Conservation (phyloP, 2,329 filamentous ascomycete genomes). For the Pseudogymnoascus sp. region DNA sequence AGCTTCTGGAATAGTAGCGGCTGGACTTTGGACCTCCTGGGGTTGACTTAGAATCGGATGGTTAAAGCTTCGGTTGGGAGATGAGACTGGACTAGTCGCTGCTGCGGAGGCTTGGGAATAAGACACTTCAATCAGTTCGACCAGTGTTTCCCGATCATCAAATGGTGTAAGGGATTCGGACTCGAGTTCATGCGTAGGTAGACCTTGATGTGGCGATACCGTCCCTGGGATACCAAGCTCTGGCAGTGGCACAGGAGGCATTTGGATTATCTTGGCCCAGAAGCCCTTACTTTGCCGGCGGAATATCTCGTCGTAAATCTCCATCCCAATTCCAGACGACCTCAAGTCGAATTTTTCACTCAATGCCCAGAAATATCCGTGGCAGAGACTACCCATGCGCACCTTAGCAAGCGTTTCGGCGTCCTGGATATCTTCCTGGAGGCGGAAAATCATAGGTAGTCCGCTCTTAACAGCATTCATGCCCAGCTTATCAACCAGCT, state of each 20-base stretch:
- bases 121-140: constrained; percentile 65
- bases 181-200: constrained; percentile 46
- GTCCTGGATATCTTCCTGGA: constrained; percentile 76
- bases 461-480: constrained; percentile 75
- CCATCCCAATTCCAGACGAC: constrained; percentile 58
- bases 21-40: constrained; percentile 35
- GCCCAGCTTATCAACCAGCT: constrained; percentile 69
- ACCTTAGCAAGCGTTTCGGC: constrained; percentile 65
- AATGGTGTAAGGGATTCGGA: constrained; percentile 66
- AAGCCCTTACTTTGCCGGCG: constrained; percentile 67
- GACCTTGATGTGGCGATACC: constrained; percentile 39
- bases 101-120: constrained; percentile 61
- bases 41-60: constrained; percentile 53
- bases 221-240: constrained; percentile 51
- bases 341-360: constrained; percentile 74
- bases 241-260: constrained; percentile 62
- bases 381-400: constrained; percentile 74
- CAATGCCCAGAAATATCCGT: constrained; percentile 82
- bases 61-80: constrained; percentile 59
- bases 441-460: constrained; percentile 78
- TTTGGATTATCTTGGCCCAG: constrained; percentile 69
- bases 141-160: constrained; percentile 63
- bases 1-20: constrained; percentile 55
- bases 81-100: constrained; percentile 61
- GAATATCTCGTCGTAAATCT: constrained; percentile 69